Percentiles rank a stretch among this genome's conserved stretches.
phyloP scores from a whole-genome alignment of 768 basidiomycete genomes.

The Leucosporidium scottii region DNA sequence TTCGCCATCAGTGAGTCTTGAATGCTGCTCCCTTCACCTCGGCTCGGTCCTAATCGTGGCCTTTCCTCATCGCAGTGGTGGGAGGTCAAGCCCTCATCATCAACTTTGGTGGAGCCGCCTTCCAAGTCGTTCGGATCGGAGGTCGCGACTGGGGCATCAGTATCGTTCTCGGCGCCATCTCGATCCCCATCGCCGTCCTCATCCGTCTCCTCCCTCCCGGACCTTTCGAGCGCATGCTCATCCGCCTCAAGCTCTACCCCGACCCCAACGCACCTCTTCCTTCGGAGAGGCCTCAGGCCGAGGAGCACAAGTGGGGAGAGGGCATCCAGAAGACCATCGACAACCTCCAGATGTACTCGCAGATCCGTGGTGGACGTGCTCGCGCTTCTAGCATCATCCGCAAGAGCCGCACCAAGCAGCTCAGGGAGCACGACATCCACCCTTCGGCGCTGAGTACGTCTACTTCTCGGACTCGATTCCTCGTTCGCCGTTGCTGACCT shows the following conservation, averaged over 20 bases:
- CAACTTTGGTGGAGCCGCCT: slow-evolving; percentile 82
- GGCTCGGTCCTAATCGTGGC: not conserved
- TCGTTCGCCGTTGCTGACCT: not conserved
- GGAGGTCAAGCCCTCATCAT: slow-evolving; percentile 80
- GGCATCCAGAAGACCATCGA: slow-evolving; percentile 73
- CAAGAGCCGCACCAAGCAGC: slow-evolving; percentile 60
- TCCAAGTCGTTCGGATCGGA: slow-evolving; percentile 70
- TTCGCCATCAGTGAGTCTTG: slow-evolving; percentile 66
- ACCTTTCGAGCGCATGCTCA: slow-evolving; percentile 63
- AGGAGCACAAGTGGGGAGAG: slow-evolving; percentile 32
- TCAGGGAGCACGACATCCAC: slow-evolving; percentile 46
- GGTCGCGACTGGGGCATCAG: slow-evolving; percentile 92
- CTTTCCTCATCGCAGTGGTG: slow-evolving; percentile 55
- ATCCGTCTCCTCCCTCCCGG: slow-evolving; percentile 70
- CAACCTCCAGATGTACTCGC: slow-evolving; percentile 73
- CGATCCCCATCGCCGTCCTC: slow-evolving; percentile 77
- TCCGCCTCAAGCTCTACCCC: slow-evolving; percentile 55
- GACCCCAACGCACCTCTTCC: slow-evolving; percentile 60
- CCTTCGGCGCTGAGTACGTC: not conserved
- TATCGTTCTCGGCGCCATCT: slow-evolving; percentile 73
- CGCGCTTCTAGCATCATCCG: slow-evolving; percentile 76
- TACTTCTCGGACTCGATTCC: not conserved
- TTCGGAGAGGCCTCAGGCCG: slow-evolving; percentile 6
- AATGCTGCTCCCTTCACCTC: not conserved
- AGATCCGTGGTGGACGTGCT: slow-evolving; percentile 79